Evolutionary conservation across 257 asterid species (phyloP).

Genomic region (Przewalskia tangutica): DNA sequence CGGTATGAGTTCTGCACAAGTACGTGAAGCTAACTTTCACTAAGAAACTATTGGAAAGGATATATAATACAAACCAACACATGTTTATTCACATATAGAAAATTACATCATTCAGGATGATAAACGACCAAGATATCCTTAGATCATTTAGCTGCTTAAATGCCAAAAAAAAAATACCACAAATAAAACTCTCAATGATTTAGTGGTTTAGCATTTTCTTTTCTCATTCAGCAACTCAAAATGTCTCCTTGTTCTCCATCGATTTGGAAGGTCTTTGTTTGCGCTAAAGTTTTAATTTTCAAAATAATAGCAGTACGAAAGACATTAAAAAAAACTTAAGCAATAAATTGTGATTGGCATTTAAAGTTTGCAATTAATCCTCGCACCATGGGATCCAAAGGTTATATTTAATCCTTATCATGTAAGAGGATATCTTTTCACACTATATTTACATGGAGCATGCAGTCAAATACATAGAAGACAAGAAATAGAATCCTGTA

Average conservation of each 20-base stretch:
- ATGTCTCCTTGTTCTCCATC: not conserved
- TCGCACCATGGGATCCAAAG: not conserved
- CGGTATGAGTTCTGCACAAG: conserved; percentile 57
- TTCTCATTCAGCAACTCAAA: not conserved
- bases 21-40: not conserved
- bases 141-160: not conserved
- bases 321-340: not conserved
- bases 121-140: not conserved
- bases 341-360: not conserved
- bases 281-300: not conserved
- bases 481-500: not conserved
- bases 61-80: not conserved
- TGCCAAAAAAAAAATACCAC: not conserved
- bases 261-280: not conserved
- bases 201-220: not conserved
- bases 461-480: not conserved
- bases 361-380: not conserved
- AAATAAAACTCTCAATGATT: not conserved
- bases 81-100: not conserved
- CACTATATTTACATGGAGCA: not conserved
- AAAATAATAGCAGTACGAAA: not conserved
- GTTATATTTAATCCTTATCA: not conserved
- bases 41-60: not conserved
- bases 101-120: not conserved
- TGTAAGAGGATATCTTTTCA: not conserved